These are phyloP conservation scores for Trichomonas vaginalis DNA, from an alignment of 208 protist species.

Conservation along the genomic window DNA sequence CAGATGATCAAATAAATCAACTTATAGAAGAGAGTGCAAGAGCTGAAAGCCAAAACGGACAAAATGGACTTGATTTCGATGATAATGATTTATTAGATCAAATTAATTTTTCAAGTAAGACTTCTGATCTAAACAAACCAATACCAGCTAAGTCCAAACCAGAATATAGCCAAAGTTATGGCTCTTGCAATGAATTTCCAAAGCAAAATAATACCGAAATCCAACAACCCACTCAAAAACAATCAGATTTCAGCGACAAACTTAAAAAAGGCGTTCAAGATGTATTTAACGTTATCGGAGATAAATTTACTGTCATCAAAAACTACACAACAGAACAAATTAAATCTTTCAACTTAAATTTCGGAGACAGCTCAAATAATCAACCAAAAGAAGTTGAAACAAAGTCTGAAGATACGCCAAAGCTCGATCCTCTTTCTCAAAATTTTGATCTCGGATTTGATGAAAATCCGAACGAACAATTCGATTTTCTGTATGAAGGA, in stretches of 20 bases:
- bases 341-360: too few relatives aligned
- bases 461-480: neutral
- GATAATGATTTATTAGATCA: neutral
- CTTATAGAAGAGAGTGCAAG: neutral
- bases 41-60: neutral
- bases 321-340: neutral
- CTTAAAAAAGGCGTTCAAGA: neutral
- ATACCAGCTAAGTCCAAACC: neutral
- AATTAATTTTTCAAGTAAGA: neutral
- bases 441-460: neutral
- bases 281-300: neutral
- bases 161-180: neutral
- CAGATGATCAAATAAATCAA: neutral
- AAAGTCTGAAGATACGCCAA: neutral
- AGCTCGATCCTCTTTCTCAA: neutral
- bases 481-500: neutral
- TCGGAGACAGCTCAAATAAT: neutral
- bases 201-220: neutral
- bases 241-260: neutral
- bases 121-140: neutral
- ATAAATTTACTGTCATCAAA: neutral
- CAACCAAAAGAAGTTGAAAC: neutral
- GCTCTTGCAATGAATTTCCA: neutral
- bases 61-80: neutral
- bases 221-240: neutral